Base-by-base conservation (phyloP, 495 filamentous ascomycete species). In the Daldinia bambusicola region DNA sequence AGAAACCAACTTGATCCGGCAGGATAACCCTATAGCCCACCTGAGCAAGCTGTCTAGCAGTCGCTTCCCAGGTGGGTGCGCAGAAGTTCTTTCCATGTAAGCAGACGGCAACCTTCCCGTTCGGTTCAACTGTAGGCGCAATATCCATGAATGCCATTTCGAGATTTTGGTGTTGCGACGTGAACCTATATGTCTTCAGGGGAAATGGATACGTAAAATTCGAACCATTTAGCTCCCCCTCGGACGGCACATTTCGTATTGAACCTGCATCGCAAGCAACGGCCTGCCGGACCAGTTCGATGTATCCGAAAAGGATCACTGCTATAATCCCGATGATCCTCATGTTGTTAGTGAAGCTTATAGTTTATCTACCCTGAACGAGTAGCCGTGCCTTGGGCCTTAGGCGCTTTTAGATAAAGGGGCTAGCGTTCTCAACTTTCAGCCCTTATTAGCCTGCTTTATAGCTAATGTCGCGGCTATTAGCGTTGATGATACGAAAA, bases 71-170 rank as follows among this genome's bases (percentile, higher is more conserved):
- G 1, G 83, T 85, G 1, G 78, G 63, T 34, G 67, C 78, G 69
- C 83, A 85, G 55, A 84, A 85, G 70, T 83, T 84, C 63, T 81
- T 81, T 34, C 83, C 82, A 68, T 85, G 83, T 6, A 85, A 61
- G 37, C 83, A 77, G 36, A 83, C 62, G 16, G 76, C 78, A 20
- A 74, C 76, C 52, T 76, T 76, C 32, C 70, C 63, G 34, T 72
- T 77, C 32, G 71, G 63, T n/a, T 57, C 13, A 7, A 52, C 40
- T 1, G 66, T 67, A 0, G 80, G 81, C 2, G 67, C 45, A 36
- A 84, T 60, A 62, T 84, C 83, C 80, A 84, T 83, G 67, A 80
- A 84, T 37, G 80, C 82, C 83, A 83, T 84, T 37, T 81, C 73
- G 4, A 83, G 55, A 0, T 74, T 61, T 55, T 78, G 76, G 10